These are phyloP conservation scores for Calocybe cyanea DNA, from an alignment of 768 basidiomycete species.

Conservation along the genomic window DNA sequence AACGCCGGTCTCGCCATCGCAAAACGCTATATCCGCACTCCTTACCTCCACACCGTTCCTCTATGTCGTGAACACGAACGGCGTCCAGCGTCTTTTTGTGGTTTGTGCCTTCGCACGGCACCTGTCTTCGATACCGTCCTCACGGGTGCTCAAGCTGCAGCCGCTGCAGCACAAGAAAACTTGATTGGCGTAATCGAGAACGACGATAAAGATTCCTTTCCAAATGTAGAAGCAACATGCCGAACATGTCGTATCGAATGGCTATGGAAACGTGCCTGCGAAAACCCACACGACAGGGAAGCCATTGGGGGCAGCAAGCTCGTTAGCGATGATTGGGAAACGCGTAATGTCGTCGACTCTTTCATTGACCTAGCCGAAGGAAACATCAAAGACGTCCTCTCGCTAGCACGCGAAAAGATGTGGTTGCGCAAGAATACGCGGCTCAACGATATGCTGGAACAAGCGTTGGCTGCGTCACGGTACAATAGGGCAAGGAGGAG, in stretches of 20 bases:
- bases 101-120: conserved; percentile 64
- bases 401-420: conserved; percentile 61
- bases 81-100: conserved; percentile 51
- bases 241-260: conserved; percentile 61
- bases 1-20: conserved; percentile 47
- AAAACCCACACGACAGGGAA: conserved; percentile 46
- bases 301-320: conserved; percentile 48
- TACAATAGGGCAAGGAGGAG: conserved; percentile 29
- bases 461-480: conserved; percentile 59
- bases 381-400: conserved; percentile 55
- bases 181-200: conserved; percentile 58
- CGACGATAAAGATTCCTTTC: conserved; percentile 70
- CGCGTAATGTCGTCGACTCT: conserved; percentile 61
- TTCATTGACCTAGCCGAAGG: conserved; percentile 76
- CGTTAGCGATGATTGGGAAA: conserved; percentile 57
- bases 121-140: conserved; percentile 34
- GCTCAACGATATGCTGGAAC: conserved; percentile 60
- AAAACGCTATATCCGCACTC: conserved; percentile 41
- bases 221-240: conserved; percentile 64
- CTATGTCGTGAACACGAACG: conserved; percentile 67
- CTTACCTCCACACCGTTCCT: conserved; percentile 40
- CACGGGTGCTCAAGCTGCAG: conserved; percentile 11
- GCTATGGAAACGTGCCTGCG: conserved; percentile 57
- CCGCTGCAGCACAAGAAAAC: conserved; percentile 19
- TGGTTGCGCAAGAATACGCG: conserved; percentile 69